Conservation (phyloP, 805 yeast genomes). For the Scheffersomyces coipomensis region DNA sequence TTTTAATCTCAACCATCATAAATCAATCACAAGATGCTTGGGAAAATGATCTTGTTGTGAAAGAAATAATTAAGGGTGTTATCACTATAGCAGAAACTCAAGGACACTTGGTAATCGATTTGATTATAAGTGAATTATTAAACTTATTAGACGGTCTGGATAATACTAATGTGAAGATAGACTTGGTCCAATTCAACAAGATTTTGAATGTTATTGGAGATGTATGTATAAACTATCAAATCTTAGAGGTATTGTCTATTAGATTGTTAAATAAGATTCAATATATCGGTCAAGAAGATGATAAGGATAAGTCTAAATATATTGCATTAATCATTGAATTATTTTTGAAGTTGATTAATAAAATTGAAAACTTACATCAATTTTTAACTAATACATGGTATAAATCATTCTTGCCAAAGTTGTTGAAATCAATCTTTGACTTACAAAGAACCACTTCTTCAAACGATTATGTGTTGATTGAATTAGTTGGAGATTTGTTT, state of each 20-base stretch:
- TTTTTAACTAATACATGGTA: conserved; percentile 44
- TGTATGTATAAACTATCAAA: conserved; percentile 38
- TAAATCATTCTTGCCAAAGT: conserved; percentile 41
- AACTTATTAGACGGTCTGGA: conserved; percentile 35
- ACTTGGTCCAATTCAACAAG: conserved; percentile 9
- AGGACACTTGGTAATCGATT: conserved; percentile 40
- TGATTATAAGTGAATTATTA: conserved; percentile 52
- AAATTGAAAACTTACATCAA: conserved; percentile 26
- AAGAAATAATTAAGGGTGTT: conserved; percentile 54
- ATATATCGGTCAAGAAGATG: not conserved
- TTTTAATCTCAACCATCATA: conserved; percentile 38
- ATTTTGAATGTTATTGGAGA: conserved; percentile 20
- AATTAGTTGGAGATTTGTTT: conserved; percentile 39
- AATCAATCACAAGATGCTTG: conserved; percentile 41
- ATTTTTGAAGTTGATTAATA: conserved; percentile 23
- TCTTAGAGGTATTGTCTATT: conserved; percentile 44
- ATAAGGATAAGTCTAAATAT: not conserved
- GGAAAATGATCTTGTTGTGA: conserved; percentile 34
- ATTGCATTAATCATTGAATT: conserved; percentile 15
- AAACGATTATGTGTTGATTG: conserved; percentile 25
- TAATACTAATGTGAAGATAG: not conserved
- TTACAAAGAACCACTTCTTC: not conserved
- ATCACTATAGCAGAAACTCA: conserved; percentile 32
- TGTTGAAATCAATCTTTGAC: conserved; percentile 17
- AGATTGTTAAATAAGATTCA: conserved; percentile 39